A percentile compares a stretch with the other conserved stretches of the same genome.
These are phyloP conservation scores for Backusella australiensis DNA, from an alignment of 192 early-diverging fungal species.

Conservation along the genomic window DNA sequence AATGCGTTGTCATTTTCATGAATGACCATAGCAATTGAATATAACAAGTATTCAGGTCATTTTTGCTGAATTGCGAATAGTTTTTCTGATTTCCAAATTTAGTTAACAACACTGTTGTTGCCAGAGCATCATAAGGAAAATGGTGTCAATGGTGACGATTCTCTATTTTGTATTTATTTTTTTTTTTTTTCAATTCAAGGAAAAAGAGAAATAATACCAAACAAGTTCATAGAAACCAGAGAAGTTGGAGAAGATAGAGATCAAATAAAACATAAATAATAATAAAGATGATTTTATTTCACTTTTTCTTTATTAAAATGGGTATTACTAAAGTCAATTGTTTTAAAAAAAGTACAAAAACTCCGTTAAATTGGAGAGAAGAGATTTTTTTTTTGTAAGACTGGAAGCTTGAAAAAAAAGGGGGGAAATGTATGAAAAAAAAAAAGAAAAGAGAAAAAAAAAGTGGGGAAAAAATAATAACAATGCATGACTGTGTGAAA, in stretches of 20 bases:
- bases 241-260: not conserved
- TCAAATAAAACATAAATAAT: not conserved
- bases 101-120: no score
- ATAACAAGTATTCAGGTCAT: no score
- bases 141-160: no score
- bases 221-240: no score
- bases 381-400: not conserved
- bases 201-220: no score
- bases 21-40: no score
- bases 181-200: no score
- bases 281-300: not conserved
- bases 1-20: no score
- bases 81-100: no score
- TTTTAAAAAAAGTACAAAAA: slow-evolving; percentile 1
- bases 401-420: not conserved
- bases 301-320: not conserved
- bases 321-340: slow-evolving; percentile 1
- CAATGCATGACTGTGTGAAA: slow-evolving; percentile 1
- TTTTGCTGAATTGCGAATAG: no score
- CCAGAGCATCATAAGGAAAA: no score
- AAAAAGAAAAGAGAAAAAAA: not conserved
- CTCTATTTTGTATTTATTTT: no score
- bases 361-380: not conserved
- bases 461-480: not conserved
- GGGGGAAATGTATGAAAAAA: not conserved